Percentiles rank a stretch among this genome's conserved stretches.
Evolutionary conservation across 129 eudicot genomes (phyloP).

Genomic region (Flaveria ramosissima): DNA sequence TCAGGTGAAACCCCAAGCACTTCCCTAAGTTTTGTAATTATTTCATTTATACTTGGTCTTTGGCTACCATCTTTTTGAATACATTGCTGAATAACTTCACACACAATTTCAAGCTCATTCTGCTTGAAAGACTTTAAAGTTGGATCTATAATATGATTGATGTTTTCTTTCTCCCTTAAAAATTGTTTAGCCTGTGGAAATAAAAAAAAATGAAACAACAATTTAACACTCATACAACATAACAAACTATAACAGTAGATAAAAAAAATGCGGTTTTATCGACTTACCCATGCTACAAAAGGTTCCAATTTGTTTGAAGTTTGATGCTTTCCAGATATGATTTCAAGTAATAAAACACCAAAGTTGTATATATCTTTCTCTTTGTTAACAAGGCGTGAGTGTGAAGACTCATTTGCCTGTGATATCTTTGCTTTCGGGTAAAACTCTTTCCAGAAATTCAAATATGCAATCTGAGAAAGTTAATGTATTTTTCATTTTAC

Average conservation of each 20-base stretch:
- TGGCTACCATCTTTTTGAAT: slow-evolving; percentile 44
- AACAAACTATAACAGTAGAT: neutral
- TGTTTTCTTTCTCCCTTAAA: slow-evolving; percentile 45
- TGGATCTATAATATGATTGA: slow-evolving; percentile 58
- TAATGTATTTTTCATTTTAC: neutral
- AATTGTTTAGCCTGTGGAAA: slow-evolving; percentile 50
- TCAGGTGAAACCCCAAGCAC: slow-evolving; percentile 64
- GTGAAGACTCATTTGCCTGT: slow-evolving; percentile 34
- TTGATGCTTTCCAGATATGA: slow-evolving; percentile 61
- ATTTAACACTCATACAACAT: neutral
- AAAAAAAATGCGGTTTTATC: neutral
- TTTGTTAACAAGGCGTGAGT: slow-evolving; percentile 37
- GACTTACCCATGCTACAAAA: slow-evolving; percentile 58
- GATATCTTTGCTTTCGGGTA: slow-evolving; percentile 36
- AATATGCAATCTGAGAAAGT: slow-evolving; percentile 57
- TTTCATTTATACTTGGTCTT: slow-evolving; percentile 61
- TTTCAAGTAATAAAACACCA: slow-evolving; percentile 76
- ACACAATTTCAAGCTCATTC: slow-evolving; percentile 56
- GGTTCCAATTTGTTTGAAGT: slow-evolving; percentile 48
- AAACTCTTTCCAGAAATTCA: slow-evolving; percentile 56
- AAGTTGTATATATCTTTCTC: slow-evolving; percentile 62
- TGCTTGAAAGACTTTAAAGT: slow-evolving; percentile 53
- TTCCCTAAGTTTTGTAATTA: slow-evolving; percentile 47
- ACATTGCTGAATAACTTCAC: slow-evolving; percentile 71
- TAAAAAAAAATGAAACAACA: neutral